Evolutionary conservation across 257 asterid species (phyloP), one percentile per base, ranked within the genome.

Genomic region (Vinca minor): DNA sequence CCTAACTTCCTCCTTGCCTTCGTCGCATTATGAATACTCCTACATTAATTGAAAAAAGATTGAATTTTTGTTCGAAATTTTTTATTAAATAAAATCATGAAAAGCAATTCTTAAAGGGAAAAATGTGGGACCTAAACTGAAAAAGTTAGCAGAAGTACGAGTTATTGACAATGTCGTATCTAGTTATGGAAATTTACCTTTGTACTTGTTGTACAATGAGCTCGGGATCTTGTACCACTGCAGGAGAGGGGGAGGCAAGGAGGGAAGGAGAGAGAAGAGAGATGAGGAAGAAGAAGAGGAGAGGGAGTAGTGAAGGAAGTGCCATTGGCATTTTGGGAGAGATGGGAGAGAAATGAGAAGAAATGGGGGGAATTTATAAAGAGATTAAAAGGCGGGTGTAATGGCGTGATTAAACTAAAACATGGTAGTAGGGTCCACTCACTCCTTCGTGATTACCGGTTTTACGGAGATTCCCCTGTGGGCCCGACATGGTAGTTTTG

Each of bases 1-100:
- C 91, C 91, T 46, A 86, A 62, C 23, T 73, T 79, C 77, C 95
- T 80, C 78, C 95, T 81, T 15, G 93, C 79, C 68, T 80, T 82
- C 1, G 95, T 81, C 1, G 76, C 88, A 69, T 86, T 81, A 56
- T 11, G 26, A 18, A 89, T 59, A 29, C 82, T 80, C 79, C 95
- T 86, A 49, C 84, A 78, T 73, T 71, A 63, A 64, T 56, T n/a
- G n/a, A n/a, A n/a, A n/a, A n/a, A n/a, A n/a, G n/a, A n/a, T n/a
- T n/a, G n/a, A n/a, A n/a, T n/a, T n/a, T n/a, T n/a, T n/a, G n/a
- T n/a, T n/a, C n/a, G n/a, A n/a, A n/a, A n/a, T n/a, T n/a, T n/a
- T n/a, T n/a, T n/a, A n/a, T n/a, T n/a, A n/a, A n/a, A n/a, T n/a
- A n/a, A n/a, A n/a, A n/a, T n/a, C n/a, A n/a, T n/a, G n/a, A n/a